A percentile compares a stretch with the other conserved stretches of the same genome.
Conservation (phyloP, 441 rosid species). For the Mallotus japonicus region DNA sequence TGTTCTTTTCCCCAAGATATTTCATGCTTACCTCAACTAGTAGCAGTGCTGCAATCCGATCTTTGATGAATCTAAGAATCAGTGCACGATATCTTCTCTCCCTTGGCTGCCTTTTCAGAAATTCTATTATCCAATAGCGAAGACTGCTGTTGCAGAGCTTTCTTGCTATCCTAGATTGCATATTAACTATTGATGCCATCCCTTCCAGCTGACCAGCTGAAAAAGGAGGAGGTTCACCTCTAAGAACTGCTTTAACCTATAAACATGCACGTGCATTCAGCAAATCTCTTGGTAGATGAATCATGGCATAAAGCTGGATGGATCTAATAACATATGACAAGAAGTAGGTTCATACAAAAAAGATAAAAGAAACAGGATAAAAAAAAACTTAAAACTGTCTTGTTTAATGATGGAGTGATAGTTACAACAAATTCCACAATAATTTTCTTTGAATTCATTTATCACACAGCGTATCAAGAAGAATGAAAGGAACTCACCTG, state of each 20-base stretch:
- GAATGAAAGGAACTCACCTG: conserved; percentile 48
- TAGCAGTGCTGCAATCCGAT: conserved; percentile 68
- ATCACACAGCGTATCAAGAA: conserved; percentile 2
- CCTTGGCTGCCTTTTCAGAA: conserved; percentile 71
- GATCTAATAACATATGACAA: not conserved
- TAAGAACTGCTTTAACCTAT: conserved; percentile 82
- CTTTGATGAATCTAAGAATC: conserved; percentile 81
- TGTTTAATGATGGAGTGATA: not conserved
- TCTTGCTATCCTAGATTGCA: conserved; percentile 58
- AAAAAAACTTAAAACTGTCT: not conserved
- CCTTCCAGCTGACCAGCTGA: conserved; percentile 93
- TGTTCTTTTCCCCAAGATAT: not conserved
- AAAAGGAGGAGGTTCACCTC: conserved; percentile 80
- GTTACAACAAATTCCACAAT: not conserved
- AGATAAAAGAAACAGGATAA: not conserved
- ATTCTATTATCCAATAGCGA: conserved; percentile 89
- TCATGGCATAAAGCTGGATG: not conserved
- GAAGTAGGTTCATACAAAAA: not conserved
- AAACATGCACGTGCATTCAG: not conserved
- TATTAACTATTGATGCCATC: conserved; percentile 65
- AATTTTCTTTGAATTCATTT: conserved; percentile 4
- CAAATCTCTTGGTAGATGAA: not conserved
- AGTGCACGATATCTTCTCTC: conserved; percentile 67
- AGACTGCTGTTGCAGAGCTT: conserved; percentile 63
- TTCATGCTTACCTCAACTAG: conserved; percentile 64